These are phyloP conservation scores for Phytophthora hybrid DNA, from an alignment of 352 stramenopile genomes.

Conservation along the genomic window DNA sequence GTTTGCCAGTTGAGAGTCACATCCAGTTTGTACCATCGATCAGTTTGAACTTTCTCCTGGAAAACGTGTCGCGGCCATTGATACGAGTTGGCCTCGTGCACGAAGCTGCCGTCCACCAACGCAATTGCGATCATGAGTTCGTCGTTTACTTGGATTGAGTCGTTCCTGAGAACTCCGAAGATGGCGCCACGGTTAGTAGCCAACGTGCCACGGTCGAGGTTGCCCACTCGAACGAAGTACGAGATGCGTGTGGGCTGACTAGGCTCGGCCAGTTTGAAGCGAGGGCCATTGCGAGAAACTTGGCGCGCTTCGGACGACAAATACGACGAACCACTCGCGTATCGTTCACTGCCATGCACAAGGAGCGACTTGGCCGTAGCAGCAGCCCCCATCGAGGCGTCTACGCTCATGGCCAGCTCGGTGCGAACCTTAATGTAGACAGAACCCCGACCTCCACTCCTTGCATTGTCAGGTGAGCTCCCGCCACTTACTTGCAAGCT, in stretches of 20 bases:
- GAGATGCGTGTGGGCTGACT: conserved; percentile 67
- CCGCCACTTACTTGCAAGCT: conserved; percentile 83
- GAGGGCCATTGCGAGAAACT: conserved; percentile 56
- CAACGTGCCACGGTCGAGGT: conserved; percentile 50
- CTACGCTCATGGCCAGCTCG: conserved; percentile 59
- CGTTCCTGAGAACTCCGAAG: conserved; percentile 58
- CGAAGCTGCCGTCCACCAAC: conserved; percentile 71
- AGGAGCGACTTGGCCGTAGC: conserved; percentile 77
- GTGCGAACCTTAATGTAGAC: conserved; percentile 54
- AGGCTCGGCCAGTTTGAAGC: conserved; percentile 40
- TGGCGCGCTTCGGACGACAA: conserved; percentile 32
- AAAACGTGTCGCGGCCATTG: conserved; percentile 60
- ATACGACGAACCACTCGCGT: conserved; percentile 39
- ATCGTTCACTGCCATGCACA: conserved; percentile 55
- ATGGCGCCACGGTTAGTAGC: conserved; percentile 65
- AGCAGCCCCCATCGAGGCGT: conserved; percentile 72
- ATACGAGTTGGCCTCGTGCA: conserved; percentile 79
- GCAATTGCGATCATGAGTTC: conserved; percentile 75
- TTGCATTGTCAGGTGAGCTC: conserved; percentile 49
- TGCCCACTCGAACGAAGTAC: conserved; percentile 78
- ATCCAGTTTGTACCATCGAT: conserved; percentile 97
- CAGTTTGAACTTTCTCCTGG: conserved; percentile 59
- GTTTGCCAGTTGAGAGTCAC: conserved; percentile 89
- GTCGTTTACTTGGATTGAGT: conserved; percentile 36
- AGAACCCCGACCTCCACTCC: conserved; percentile 51